Evolutionary conservation across 2,329 filamentous ascomycete genomes (phyloP), one percentile per base, ranked within the genome.

Genomic region (Sclerotinia nivalis): DNA sequence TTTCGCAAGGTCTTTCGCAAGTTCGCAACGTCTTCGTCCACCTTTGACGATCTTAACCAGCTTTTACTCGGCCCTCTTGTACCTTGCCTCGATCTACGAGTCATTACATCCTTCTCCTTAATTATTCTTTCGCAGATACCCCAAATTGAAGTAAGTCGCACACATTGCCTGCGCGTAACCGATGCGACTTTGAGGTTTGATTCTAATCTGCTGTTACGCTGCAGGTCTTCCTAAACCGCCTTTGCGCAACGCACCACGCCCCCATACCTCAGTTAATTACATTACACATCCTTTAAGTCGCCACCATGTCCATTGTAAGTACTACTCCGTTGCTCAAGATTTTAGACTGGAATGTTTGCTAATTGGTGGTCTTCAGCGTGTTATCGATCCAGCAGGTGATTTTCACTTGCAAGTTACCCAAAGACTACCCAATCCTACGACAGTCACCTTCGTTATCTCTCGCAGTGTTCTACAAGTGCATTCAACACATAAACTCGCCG

Each of bases 161-260:
- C 15, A 54, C 28, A 22, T 12, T 20, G 0, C 28, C 0, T 2
- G 22, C 31, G 0, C 28, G 8, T 37, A 1, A 34, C 13, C 28
- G 6, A 9, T 25, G 4, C 18, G 1, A 13, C 2, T 0, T 31
- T 12, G 9, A 55, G 9, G 6, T 1, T 2, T 34, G 9, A 0
- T 55, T 5, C 2, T 22, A 22, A 55, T 0, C 4, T 20, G 0
- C 9, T 55, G 0, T 1, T 22, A 2, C 12, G 2, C 28, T 22
- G 37, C 20, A 34, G 18, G 4, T 12, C 28, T 34, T 5, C 34
- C 0, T 34, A 34, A 22, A 34, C 4, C 18, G 22, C 3, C 2
- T 13, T 22, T 6, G 7, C 15, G 1, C 9, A 28, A 9, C 28
- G 8, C 34, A 2, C 31, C 6, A 8, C 54, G 28, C 18, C 28